These are phyloP conservation scores for Cladobotryum mycophilum DNA, from an alignment of 2,329 filamentous ascomycete genomes.

Conservation along the genomic window DNA sequence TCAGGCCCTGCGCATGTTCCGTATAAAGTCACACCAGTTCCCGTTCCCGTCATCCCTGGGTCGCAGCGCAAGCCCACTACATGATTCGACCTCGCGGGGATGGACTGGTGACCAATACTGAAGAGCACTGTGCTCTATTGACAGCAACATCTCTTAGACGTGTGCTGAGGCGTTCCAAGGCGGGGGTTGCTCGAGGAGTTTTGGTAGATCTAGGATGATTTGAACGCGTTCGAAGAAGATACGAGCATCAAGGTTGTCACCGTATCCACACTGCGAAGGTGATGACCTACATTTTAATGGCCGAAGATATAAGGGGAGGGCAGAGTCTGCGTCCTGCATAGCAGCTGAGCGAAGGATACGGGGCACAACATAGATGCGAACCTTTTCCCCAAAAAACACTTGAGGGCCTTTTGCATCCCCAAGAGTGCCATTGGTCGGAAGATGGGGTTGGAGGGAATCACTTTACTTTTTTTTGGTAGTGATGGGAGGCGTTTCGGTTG, in stretches of 20 bases:
- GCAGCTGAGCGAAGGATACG: not conserved
- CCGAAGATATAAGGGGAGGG: not conserved
- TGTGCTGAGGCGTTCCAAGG: not conserved
- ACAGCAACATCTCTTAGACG: not conserved
- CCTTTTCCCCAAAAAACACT: not conserved
- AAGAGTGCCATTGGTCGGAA: not conserved
- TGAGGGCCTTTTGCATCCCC: no score
- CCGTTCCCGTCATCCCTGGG: constrained; percentile 37
- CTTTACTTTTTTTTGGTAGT: not conserved
- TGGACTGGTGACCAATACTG: not conserved
- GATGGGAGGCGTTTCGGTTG: constrained; percentile 1
- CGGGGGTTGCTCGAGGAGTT: not conserved
- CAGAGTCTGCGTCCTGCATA: not conserved
- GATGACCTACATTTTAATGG: not conserved
- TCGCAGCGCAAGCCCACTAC: constrained; percentile 20
- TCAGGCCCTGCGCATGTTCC: constrained; percentile 26
- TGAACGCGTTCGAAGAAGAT: not conserved
- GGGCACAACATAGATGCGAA: constrained; percentile 1
- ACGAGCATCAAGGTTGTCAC: not conserved
- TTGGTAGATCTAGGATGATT: not conserved
- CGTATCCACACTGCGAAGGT: no score
- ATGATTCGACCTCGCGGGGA: not conserved
- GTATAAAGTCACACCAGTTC: constrained; percentile 39
- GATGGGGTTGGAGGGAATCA: not conserved
- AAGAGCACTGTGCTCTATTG: not conserved